Evolutionary conservation across 192 early-diverging fungal genomes (phyloP).

Genomic region (Coemansia aciculifera): DNA sequence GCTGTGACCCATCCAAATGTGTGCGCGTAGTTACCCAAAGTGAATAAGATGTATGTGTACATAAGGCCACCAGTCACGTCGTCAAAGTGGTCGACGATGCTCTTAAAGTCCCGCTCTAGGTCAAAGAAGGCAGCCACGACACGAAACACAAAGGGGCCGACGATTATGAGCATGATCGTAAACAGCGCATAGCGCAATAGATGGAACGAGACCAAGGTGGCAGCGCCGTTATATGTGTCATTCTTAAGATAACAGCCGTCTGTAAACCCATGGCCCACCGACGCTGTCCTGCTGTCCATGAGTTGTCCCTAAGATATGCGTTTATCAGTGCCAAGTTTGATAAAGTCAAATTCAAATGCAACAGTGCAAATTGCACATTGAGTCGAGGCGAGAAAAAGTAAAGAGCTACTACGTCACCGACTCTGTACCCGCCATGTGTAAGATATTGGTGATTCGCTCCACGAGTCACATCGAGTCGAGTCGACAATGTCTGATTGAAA

Average conservation of each 20-base stretch:
- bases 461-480: not conserved
- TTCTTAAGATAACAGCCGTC: constrained; percentile 43
- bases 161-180: constrained; percentile 38
- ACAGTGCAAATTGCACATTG: not conserved
- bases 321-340: not conserved
- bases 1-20: constrained; percentile 60
- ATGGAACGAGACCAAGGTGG: constrained; percentile 51
- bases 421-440: not conserved
- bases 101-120: constrained; percentile 69
- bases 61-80: constrained; percentile 60
- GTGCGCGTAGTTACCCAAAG: constrained; percentile 73
- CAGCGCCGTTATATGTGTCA: constrained; percentile 34
- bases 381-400: not conserved
- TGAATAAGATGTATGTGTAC: constrained; percentile 69
- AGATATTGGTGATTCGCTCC: not conserved
- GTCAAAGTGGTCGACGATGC: constrained; percentile 64
- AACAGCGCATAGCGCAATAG: constrained; percentile 38
- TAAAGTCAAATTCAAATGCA: not conserved
- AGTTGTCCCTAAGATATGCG: not conserved
- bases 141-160: constrained; percentile 56
- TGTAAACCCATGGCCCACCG: constrained; percentile 27
- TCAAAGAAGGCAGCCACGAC: constrained; percentile 61
- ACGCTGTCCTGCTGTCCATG: constrained; percentile 18
- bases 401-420: not conserved
- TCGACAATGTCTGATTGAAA: not conserved